These are phyloP conservation scores for Leishmania arabica DNA, from an alignment of 208 protist species.

Conservation along the genomic window DNA sequence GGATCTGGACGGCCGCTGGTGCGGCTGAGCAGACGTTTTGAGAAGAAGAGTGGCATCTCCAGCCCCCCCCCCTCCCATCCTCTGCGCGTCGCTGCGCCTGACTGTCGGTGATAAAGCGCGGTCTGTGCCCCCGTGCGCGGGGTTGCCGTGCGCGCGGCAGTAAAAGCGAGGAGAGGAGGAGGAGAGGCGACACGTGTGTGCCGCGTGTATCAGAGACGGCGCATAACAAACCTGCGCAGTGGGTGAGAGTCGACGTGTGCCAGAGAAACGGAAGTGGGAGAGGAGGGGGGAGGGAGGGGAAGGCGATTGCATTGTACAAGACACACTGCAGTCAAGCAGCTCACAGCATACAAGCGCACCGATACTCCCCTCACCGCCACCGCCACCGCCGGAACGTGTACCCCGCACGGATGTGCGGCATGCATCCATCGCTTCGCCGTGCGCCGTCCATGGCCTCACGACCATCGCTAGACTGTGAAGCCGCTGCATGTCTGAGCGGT, in stretches of 20 bases:
- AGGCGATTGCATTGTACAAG: neutral
- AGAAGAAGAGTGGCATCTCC: slow-evolving; percentile 13
- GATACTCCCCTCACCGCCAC: neutral
- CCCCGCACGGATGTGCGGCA: neutral
- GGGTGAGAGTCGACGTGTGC: neutral
- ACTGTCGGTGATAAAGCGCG: neutral
- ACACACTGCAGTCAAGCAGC: neutral
- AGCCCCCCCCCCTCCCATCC: neutral
- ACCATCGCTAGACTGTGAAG: neutral
- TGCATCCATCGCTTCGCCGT: neutral
- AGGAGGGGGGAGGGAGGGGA: neutral
- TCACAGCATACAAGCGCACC: neutral
- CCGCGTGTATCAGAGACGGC: too few species aligned
- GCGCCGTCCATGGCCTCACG: neutral
- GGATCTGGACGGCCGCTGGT: neutral
- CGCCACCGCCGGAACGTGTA: neutral
- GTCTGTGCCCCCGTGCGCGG: neutral
- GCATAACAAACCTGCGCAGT: neutral
- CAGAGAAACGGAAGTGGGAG: neutral
- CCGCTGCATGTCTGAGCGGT: neutral
- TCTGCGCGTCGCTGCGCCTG: neutral
- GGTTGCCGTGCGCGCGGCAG: neutral
- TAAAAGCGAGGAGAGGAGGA: neutral
- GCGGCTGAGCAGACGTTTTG: neutral
- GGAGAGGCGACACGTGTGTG: neutral